Base-by-base conservation (phyloP, 192 early-diverging fungal genomes). In the Gonapodya prolifera region DNA sequence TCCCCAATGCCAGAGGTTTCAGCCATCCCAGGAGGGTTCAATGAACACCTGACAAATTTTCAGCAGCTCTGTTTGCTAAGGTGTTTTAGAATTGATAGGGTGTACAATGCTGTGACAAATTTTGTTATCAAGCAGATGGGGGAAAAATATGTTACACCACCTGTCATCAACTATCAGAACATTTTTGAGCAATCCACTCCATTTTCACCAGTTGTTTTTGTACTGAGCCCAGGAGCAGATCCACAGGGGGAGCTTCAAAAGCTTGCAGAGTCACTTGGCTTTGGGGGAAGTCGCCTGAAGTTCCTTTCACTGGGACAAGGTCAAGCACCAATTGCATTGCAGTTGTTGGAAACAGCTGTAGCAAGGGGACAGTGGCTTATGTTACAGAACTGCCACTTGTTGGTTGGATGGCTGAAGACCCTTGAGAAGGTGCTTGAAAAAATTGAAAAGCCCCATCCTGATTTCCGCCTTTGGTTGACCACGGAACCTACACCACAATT, bases 241-340 rank as follows among this genome's bases (percentile, higher is more conserved):
- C 89, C 89, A 0, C 88, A 86, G 1, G 82, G 88, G 1, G 89
- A 90, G 80, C 89, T 90, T 73, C 88, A 90, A 76, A 87, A 88
- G 75, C 82, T 90, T 77, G 76, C 81, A 34, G 87, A 89, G 69
- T 89, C 88, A 79, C 82, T 86, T 79, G 89, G 89, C 69, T 86
- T 84, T 28, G 88, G 89, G 78, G 87, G 8, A 89, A 89, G 77
- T 85, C 88, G 33, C 87, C 87, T 89, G 77, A 90, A 90, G 77
- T 86, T 88, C 1, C 89, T 90, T 81, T 89, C 87, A 73, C 88
- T 90, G 89, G 89, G 89, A 32, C 89, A 90, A 81, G 89, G 89
- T 13, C 89, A 90, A 75, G 89, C 89, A 32, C 82, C 89, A 1
- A 88, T 89, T 70, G 89, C 89, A 1, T 81, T 88, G 29, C 89